Base-by-base conservation (phyloP, 805 yeast species). In the Tetrapisispora fleetii region DNA sequence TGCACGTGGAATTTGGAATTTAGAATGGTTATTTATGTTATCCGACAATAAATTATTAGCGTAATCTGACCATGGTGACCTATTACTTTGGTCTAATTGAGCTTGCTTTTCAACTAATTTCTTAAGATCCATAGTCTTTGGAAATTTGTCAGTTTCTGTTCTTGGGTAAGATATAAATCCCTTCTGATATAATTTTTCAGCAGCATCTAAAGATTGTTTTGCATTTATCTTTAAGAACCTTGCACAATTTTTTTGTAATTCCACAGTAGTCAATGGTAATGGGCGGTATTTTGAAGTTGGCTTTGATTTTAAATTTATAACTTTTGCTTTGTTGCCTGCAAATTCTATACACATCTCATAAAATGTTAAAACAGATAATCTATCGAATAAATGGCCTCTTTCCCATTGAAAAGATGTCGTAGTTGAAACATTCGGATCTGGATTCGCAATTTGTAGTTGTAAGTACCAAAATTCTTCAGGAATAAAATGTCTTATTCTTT, bases 91-190 rank as follows among this genome's bases (percentile, higher is more conserved):
- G 27, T 52, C 58, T 9, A 44, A 17, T 37, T 59, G 60, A 2
- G 61, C 60, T 54, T 89, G 97, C 24, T 78, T 77, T n/a, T 67
- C 68, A 1, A 93, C 73, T 2, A 88, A 64, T 1, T 68, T 67
- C 48, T 69, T 69, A 44, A 93, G 70, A 58, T 93, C 87, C 85
- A 90, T 87, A 1, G 74, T 72, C 0, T 69, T 65, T 2, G 95
- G 96, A 58, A 85, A 95, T 22, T 68, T 76, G 63, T 93, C 97
- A 0, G 99, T 93, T 61, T 93, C 99, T 0, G 99, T 93, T 72
- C 99, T 83, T 3, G 99, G 99, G 62, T 93, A 93, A 0, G 97
- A 89, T 1, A 93, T 72, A 59, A 79, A 87, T 0, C 99, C 99
- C 43, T 76, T 72, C 50, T 84, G 89, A 63, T 93, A 93, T 22